Base-by-base conservation (phyloP, 768 basidiomycete species). In the Mrakia frigida region DNA sequence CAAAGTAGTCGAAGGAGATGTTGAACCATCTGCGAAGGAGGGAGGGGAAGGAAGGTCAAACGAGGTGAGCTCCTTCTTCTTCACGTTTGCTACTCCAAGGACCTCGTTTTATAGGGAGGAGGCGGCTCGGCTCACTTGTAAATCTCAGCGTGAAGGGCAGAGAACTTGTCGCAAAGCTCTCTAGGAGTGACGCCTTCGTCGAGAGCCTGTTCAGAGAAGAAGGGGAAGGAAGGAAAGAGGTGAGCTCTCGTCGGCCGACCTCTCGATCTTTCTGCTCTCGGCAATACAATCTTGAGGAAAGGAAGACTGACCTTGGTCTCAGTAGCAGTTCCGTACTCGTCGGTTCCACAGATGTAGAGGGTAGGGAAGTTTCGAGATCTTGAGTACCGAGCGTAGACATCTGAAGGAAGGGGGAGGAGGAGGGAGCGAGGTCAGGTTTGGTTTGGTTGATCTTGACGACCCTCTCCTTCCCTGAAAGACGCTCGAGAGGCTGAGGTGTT, bases 281-380 rank as follows among this genome's bases (percentile, higher is more conserved):
- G 33, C 23, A 59, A 11, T 37, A 13, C 6, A 39, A 50, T 0
- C 13, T 18, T 1, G 1, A 39, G 18, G 39, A 31, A n/a, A 2
- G 16, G 35, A 14, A 61, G 63, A 46, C 71, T 73, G 76, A 97
- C 96, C 83, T 97, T 95, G 3, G 95, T 98, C 86, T 99, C 97
- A 0, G 97, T 97, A 0, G 97, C 96, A 10, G 97, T 99, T n/a
- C 97, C 97, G 81, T 99, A 99, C 84, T 99, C 97, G 82, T 99
- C 97, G 6, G 97, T 98, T 37, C 97, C 97, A 83, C 97, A 99
- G 74, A 99, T 87, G 82, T 96, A 99, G 43, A 98, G 86, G 0
- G 94, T 96, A 61, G 90, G 89, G 80, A 91, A 87, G 86, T 98
- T 97, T 81, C 91, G 86, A 41, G 93, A 91, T 46, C 88, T 41